Evolutionary conservation across 176 grass and related monocot species (phyloP).

Genomic region (Bolboschoenus planiculmis): DNA sequence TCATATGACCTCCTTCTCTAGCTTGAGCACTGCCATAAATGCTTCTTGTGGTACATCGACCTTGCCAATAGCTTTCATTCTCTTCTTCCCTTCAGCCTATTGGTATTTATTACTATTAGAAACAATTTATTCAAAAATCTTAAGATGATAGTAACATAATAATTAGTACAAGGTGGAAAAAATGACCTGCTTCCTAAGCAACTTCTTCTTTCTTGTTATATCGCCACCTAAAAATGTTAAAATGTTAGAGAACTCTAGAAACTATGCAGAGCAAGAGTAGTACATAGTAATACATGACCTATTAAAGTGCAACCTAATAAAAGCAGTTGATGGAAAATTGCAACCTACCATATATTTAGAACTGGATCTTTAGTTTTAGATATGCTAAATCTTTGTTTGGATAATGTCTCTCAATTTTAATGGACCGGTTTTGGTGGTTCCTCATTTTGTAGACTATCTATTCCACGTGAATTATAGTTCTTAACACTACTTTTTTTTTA

Average conservation of each 20-base stretch:
- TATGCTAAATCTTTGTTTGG: not conserved
- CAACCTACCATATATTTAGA: not conserved
- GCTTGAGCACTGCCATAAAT: slow-evolving; percentile 90
- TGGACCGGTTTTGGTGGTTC: not conserved
- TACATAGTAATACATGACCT: not conserved
- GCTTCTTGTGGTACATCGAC: slow-evolving; percentile 98
- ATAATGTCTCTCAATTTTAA: not conserved
- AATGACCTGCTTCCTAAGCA: slow-evolving; percentile 86
- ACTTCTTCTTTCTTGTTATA: slow-evolving; percentile 96
- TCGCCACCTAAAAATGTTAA: slow-evolving; percentile 62
- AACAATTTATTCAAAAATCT: slow-evolving; percentile 3
- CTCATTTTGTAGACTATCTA: not conserved
- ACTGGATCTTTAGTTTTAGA: not conserved
- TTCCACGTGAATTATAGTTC: not conserved
- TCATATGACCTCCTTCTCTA: slow-evolving; percentile 92
- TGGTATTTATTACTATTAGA: slow-evolving; percentile 23
- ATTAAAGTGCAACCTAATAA: not conserved
- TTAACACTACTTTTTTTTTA: not conserved
- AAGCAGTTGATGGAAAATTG: not conserved
- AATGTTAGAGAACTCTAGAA: slow-evolving; percentile 1
- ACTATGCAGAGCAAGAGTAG: not conserved
- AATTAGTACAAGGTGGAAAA: not conserved
- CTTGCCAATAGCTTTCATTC: slow-evolving; percentile 94
- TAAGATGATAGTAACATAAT: not conserved
- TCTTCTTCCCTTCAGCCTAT: slow-evolving; percentile 96